phyloP scores from a whole-genome alignment of 2,329 filamentous ascomycete species.

The Nemania sp. region DNA sequence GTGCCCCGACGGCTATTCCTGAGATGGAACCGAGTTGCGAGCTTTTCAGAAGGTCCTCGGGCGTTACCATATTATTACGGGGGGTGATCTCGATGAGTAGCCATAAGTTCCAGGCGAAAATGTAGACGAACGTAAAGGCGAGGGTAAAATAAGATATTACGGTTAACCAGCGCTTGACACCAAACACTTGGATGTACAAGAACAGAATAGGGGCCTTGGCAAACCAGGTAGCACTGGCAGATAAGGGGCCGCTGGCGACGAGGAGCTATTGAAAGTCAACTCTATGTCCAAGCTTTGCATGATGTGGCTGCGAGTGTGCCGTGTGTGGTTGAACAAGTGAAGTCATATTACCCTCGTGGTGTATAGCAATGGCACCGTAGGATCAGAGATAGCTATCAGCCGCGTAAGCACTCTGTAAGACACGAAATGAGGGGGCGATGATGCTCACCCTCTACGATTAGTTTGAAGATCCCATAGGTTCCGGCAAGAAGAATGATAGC shows the following conservation, averaged over 20 bases:
- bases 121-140: background rate
- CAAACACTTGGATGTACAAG: conserved; percentile 10
- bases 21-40: conserved; percentile 1
- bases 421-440: no score
- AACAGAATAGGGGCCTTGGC: conserved; percentile 11
- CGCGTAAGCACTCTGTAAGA: no score
- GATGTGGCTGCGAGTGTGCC: no score
- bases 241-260: background rate
- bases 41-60: background rate
- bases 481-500: background rate
- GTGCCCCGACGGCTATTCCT: conserved; percentile 1
- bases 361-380: no score
- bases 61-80: background rate
- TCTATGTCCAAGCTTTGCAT: no score
- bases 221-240: background rate
- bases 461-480: background rate
- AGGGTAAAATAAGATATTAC: conserved; percentile 1
- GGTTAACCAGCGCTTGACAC: conserved; percentile 4
- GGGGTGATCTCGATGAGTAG: background rate
- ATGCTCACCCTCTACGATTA: background rate
- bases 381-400: no score
- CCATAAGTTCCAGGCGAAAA: conserved; percentile 1
- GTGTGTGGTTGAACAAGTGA: no score
- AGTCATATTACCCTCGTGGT: no score
- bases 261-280: background rate